Conservation (phyloP, 2,329 filamentous ascomycete genomes). For the Fusarium cyanostomum region DNA sequence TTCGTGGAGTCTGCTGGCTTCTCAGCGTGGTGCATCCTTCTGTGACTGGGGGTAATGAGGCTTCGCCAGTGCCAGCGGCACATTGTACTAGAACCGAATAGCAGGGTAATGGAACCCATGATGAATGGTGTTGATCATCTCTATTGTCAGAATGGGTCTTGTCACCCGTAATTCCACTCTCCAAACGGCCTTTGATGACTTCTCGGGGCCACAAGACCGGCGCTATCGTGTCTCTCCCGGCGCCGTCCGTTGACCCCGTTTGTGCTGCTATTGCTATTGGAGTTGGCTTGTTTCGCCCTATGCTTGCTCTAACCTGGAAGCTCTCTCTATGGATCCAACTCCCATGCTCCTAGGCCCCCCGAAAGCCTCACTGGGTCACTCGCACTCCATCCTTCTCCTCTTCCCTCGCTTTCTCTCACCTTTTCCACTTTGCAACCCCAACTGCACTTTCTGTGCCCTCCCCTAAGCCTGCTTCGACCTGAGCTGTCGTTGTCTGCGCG, state of each 20-base stretch:
- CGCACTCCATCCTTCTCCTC: conserved; percentile 5
- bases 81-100: neutral
- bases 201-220: conserved; percentile 2
- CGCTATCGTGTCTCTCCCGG: conserved; percentile 1
- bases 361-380: conserved; percentile 25
- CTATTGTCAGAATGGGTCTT: conserved; percentile 18
- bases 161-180: conserved; percentile 21
- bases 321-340: neutral
- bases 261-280: conserved; percentile 4
- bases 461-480: conserved; percentile 34
- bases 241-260: conserved; percentile 1
- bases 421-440: conserved; percentile 20
- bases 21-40: neutral
- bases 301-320: conserved; percentile 1
- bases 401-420: conserved; percentile 5
- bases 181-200: neutral
- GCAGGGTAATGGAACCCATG: conserved; percentile 24
- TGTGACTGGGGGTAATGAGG: conserved; percentile 4
- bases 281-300: conserved; percentile 24
- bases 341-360: conserved; percentile 22
- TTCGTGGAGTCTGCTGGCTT: neutral
- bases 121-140: conserved; percentile 18
- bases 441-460: conserved; percentile 30
- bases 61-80: neutral
- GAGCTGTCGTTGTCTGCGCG: conserved; percentile 38